phyloP scores from a whole-genome alignment of 1,284 basidiomycete species.

The Ustilago trichophora region DNA sequence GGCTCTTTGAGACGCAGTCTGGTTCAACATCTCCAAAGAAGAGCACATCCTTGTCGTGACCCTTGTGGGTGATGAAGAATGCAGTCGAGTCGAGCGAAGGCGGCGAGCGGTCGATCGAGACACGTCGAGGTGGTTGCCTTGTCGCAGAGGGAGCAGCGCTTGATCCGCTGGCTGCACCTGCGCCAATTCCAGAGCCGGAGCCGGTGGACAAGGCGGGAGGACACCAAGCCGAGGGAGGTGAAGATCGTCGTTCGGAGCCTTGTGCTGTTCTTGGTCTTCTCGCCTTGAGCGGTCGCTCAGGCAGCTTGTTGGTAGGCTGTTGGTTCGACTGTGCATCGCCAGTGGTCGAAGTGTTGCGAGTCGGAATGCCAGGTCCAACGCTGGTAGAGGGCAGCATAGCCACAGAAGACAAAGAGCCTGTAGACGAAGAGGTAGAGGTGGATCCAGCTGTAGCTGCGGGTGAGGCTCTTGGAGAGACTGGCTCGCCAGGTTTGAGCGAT shows the following conservation, averaged over 20 bases:
- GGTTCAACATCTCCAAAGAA: conserved; percentile 65
- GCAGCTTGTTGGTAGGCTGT: not conserved
- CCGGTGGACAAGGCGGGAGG: conserved; percentile 10
- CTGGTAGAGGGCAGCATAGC: conserved; percentile 15
- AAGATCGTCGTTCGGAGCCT: conserved; percentile 40
- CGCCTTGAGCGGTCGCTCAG: conserved; percentile 18
- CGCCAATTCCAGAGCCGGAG: not conserved
- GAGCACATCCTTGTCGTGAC: conserved; percentile 57
- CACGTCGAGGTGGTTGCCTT: conserved; percentile 31
- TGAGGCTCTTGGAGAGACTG: conserved; percentile 32
- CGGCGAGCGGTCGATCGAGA: conserved; percentile 40
- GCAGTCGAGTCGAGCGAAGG: conserved; percentile 59
- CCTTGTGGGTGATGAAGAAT: conserved; percentile 59
- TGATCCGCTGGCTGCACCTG: not conserved
- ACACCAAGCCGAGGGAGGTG: conserved; percentile 37
- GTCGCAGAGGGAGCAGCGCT: not conserved
- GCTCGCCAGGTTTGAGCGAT: conserved; percentile 13
- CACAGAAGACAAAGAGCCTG: conserved; percentile 7
- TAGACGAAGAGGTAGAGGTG: conserved; percentile 5
- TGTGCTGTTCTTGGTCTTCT: conserved; percentile 51
- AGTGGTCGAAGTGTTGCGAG: not conserved
- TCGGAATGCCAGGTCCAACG: conserved; percentile 10
- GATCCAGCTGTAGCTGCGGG: conserved; percentile 10
- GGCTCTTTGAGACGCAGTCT: conserved; percentile 51
- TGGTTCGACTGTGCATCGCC: not conserved